A percentile compares a stretch with the other conserved stretches of the same genome.
Evolutionary conservation across 2,329 filamentous ascomycete species (phyloP).

Genomic region (Fusarium brevicatenulatum): DNA sequence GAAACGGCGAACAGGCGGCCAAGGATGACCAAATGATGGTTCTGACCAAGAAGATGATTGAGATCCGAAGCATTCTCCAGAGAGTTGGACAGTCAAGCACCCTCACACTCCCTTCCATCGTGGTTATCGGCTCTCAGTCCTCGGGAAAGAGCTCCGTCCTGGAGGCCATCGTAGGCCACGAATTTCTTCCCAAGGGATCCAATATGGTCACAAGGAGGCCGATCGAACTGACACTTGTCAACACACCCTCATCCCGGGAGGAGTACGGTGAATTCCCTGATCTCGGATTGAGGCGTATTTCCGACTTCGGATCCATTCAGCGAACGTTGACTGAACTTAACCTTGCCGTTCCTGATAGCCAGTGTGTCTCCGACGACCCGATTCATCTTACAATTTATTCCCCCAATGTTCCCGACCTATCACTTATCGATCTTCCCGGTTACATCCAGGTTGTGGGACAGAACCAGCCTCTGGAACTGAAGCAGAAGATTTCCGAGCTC

Average conservation of each 20-base stretch:
- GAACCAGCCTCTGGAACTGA: slow-evolving; percentile 89
- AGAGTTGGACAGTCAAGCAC: slow-evolving; percentile 91
- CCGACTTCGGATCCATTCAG: slow-evolving; percentile 92
- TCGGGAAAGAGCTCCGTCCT: slow-evolving; percentile 98
- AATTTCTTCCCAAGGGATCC: slow-evolving; percentile 96
- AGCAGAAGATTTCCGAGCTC: slow-evolving; percentile 94
- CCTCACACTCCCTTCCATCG: slow-evolving; percentile 91
- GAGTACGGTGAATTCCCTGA: slow-evolving; percentile 98
- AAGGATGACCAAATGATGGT: slow-evolving; percentile 99
- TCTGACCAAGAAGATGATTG: slow-evolving; percentile 99
- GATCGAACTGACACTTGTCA: slow-evolving; percentile 95
- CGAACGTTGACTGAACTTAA: slow-evolving; percentile 95
- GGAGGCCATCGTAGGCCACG: slow-evolving; percentile 96
- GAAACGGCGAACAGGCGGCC: slow-evolving; percentile 72
- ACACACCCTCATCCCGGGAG: slow-evolving; percentile 85
- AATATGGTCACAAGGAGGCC: slow-evolving; percentile 98
- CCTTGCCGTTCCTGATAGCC: slow-evolving; percentile 85
- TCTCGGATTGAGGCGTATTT: slow-evolving; percentile 86
- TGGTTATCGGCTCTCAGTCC: slow-evolving; percentile 98
- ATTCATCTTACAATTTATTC: slow-evolving; percentile 97
- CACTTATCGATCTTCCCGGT: slow-evolving; percentile 93
- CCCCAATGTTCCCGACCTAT: slow-evolving; percentile 93
- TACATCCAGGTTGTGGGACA: slow-evolving; percentile 96
- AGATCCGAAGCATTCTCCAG: slow-evolving; percentile 91
- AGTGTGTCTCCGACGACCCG: slow-evolving; percentile 96